phyloP scores from a whole-genome alignment of 495 filamentous ascomycete species.

The Aspergillus olivimuriae region DNA sequence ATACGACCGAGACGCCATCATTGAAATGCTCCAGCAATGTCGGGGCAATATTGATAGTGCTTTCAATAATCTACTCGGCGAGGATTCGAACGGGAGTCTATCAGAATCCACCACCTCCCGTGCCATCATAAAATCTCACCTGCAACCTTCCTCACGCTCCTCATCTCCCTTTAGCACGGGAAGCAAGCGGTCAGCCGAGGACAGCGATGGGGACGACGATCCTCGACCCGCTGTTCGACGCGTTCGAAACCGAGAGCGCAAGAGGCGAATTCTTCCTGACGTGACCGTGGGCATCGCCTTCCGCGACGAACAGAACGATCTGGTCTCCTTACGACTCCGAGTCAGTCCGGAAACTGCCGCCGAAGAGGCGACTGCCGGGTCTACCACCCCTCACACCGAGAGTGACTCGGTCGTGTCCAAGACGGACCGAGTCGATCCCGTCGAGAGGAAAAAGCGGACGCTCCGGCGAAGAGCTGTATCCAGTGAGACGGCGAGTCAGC shows the following conservation, averaged over 20 bases:
- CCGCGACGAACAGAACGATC: conserved; percentile 37
- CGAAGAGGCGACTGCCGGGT: conserved; percentile 5
- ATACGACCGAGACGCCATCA: conserved; percentile 47
- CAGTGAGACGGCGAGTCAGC: conserved; percentile 10
- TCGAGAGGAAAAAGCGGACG: conserved; percentile 8
- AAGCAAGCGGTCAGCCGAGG: conserved; percentile 45
- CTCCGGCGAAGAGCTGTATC: conserved; percentile 3
- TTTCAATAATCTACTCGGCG: conserved; percentile 52
- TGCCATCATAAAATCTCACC: conserved; percentile 29
- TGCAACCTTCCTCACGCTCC: conserved; percentile 35
- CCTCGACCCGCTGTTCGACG: conserved; percentile 26
- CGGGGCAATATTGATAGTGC: conserved; percentile 56
- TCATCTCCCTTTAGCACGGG: conserved; percentile 42
- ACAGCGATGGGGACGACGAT: conserved; percentile 35
- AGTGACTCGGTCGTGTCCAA: conserved; percentile 7
- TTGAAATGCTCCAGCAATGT: conserved; percentile 51
- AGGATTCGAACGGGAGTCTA: conserved; percentile 28
- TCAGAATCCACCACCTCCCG: conserved; percentile 19
- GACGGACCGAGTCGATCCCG: conserved; percentile 1
- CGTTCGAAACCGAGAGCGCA: conserved; percentile 25
- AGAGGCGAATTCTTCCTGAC: conserved; percentile 35
- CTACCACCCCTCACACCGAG: conserved; percentile 3
- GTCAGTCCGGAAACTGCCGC: conserved; percentile 24
- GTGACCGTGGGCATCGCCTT: conserved; percentile 44
- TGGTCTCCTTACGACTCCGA: conserved; percentile 39